Evolutionary conservation across 768 basidiomycete species (phyloP).

Genomic region (Suillus spraguei): DNA sequence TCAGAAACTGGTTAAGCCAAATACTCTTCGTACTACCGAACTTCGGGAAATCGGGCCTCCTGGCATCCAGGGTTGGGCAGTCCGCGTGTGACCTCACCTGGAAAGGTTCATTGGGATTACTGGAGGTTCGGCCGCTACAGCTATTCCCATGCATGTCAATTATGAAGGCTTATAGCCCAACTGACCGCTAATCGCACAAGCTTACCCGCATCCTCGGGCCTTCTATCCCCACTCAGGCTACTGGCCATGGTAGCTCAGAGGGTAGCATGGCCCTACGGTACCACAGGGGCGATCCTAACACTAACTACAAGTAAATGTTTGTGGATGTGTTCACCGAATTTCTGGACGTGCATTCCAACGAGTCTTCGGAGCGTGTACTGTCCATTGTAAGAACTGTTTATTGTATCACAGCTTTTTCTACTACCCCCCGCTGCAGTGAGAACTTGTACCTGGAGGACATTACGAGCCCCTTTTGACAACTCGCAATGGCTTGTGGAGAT

Average conservation of each 20-base stretch:
- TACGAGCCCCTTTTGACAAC: conserved; percentile 16
- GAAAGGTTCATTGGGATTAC: conserved; percentile 5
- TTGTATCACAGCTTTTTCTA: neutral
- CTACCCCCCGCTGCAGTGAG: neutral
- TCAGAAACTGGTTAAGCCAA: conserved; percentile 10
- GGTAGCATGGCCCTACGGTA: conserved; percentile 5
- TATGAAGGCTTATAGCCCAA: neutral
- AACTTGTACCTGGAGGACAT: conserved; percentile 8
- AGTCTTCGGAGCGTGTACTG: neutral
- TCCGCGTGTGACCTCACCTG: conserved; percentile 13
- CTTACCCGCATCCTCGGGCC: conserved; percentile 12
- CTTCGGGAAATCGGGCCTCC: conserved; percentile 9
- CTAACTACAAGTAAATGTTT: neutral
- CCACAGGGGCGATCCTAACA: neutral
- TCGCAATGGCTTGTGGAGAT: conserved; percentile 17
- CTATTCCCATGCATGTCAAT: conserved; percentile 4
- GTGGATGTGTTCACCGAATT: conserved; percentile 8
- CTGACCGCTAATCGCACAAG: neutral
- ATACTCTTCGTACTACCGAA: conserved; percentile 13
- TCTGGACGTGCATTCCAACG: neutral
- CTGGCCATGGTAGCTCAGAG: conserved; percentile 8
- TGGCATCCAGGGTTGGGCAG: conserved; percentile 6
- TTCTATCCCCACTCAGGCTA: conserved; percentile 6
- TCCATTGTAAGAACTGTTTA: neutral
- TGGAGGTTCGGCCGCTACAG: conserved; percentile 10